Conservation (phyloP, 148 eudicot genomes). For the Chenopodium berlandieri region DNA sequence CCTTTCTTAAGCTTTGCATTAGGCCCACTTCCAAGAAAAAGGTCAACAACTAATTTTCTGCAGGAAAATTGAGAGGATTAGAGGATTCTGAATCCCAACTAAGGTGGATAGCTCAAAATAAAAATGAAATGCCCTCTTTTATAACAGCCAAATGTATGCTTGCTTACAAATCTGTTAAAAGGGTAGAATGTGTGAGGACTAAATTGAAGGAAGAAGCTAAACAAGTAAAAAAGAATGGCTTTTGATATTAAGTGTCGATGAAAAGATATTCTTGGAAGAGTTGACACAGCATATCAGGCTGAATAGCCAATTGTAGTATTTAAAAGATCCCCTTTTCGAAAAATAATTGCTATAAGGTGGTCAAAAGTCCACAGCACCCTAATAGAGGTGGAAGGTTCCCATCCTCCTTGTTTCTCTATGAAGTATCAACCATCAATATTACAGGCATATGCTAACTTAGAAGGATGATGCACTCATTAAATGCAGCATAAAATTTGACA, state of each 20-base stretch:
- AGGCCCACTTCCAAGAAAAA: conserved; percentile 60
- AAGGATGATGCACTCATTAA: neutral
- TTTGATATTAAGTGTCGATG: neutral
- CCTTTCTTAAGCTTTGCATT: conserved; percentile 78
- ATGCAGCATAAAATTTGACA: neutral
- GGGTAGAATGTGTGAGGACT: neutral
- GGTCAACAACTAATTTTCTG: conserved; percentile 74
- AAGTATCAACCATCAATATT: neutral
- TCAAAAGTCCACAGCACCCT: neutral
- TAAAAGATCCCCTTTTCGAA: neutral
- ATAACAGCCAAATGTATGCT: neutral
- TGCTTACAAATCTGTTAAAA: neutral
- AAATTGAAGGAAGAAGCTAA: neutral
- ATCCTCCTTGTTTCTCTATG: neutral
- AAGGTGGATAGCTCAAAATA: neutral
- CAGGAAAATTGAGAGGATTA: conserved; percentile 15
- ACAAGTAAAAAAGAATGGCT: neutral
- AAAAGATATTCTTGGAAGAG: neutral
- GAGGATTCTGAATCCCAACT: neutral
- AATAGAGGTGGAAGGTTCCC: neutral
- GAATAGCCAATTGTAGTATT: neutral
- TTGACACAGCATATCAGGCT: neutral
- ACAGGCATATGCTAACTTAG: neutral
- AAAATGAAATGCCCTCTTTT: neutral
- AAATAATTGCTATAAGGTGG: neutral